Conservation (phyloP, 1,284 basidiomycete genomes). For the Baeospora myosura region DNA sequence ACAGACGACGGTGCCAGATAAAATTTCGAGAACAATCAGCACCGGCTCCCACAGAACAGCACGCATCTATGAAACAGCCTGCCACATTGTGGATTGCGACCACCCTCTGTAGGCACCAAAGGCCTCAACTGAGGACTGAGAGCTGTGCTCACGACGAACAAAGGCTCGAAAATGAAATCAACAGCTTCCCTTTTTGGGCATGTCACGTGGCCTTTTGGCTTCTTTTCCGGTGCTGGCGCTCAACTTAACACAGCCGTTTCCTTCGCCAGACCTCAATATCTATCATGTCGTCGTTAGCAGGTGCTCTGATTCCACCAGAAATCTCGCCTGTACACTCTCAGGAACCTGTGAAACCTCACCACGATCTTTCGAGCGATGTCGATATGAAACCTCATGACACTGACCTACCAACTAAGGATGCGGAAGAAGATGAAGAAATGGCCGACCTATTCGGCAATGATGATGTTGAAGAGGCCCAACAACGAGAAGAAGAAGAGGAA, state of each 20-base stretch:
- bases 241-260: neutral
- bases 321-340: constrained; percentile 5
- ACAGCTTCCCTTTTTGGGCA: no score
- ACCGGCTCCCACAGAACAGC: no score
- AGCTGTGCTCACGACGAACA: no score
- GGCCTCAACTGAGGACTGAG: no score
- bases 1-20: no score
- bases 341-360: constrained; percentile 4
- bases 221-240: neutral
- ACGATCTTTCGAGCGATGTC: constrained; percentile 27
- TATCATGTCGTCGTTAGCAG: constrained; percentile 24
- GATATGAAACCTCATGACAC: constrained; percentile 32
- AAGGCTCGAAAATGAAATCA: no score
- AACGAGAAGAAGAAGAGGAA: constrained; percentile 28
- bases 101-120: no score
- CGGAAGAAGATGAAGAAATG: constrained; percentile 55
- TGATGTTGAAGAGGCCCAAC: constrained; percentile 36
- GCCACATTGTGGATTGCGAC: no score
- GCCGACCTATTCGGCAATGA: constrained; percentile 76
- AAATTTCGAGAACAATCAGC: no score
- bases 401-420: constrained; percentile 18
- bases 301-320: constrained; percentile 26
- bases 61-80: no score
- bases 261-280: neutral
- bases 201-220: constrained; percentile 1